Evolutionary conservation across 2,329 filamentous ascomycete species (phyloP).

Genomic region (Seiridium unicorne): DNA sequence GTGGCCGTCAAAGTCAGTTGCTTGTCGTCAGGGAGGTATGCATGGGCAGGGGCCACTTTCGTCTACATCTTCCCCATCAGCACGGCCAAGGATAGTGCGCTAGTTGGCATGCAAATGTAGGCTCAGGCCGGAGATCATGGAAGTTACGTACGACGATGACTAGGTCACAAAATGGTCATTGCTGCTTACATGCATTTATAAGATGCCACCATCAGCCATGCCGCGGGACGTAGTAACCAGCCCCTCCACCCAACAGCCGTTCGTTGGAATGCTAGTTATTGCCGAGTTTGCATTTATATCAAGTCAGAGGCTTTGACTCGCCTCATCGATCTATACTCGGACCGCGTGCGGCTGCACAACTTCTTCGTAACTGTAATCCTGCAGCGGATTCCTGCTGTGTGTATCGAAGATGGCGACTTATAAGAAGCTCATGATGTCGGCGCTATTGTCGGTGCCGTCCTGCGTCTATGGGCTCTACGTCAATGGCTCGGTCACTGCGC

Average conservation of each 20-base stretch:
- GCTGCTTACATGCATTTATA: background rate
- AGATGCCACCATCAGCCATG: background rate
- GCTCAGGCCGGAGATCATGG: background rate
- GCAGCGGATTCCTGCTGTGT: too few relatives aligned
- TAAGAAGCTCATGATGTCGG: background rate
- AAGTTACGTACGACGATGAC: background rate
- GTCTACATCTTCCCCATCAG: background rate
- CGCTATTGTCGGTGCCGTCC: background rate
- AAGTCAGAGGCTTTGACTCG: background rate
- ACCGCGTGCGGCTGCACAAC: too few relatives aligned
- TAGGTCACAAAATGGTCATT: background rate
- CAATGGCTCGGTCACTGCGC: conserved; percentile 60
- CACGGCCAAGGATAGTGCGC: background rate
- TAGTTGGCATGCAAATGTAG: background rate
- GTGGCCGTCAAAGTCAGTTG: background rate
- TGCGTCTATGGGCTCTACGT: conserved; percentile 48
- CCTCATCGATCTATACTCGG: background rate
- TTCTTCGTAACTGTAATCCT: too few relatives aligned
- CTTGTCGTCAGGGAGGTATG: too few relatives aligned
- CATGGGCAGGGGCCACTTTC: background rate
- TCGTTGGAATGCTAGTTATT: background rate
- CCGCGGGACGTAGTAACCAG: too few relatives aligned
- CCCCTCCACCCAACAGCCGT: too few relatives aligned
- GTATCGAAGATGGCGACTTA: background rate
- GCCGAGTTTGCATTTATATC: background rate